phyloP scores from a whole-genome alignment of 2,329 filamentous ascomycete species.

The Ascochyta koolunga region DNA sequence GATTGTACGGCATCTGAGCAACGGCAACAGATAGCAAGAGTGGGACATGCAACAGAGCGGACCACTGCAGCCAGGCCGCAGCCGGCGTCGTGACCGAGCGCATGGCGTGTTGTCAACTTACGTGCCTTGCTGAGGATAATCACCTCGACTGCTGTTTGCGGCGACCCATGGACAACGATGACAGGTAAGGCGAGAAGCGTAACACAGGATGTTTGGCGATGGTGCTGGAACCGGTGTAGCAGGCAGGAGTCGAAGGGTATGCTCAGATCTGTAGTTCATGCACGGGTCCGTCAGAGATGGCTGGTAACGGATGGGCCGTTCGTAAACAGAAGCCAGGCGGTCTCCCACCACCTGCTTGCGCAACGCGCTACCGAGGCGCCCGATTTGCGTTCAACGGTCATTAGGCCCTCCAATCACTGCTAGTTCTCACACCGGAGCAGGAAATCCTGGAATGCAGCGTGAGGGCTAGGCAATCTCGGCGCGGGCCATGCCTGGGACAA shows the following conservation, averaged over 20 bases:
- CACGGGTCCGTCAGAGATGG: conserved; percentile 35
- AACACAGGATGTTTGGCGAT: conserved; percentile 20
- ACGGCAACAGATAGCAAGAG: conserved; percentile 17
- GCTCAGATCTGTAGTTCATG: conserved; percentile 43
- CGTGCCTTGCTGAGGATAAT: conserved; percentile 22
- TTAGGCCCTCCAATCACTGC: conserved; percentile 21
- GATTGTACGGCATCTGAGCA: conserved; percentile 74
- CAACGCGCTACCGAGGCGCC: conserved; percentile 22
- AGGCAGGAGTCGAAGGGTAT: conserved; percentile 22
- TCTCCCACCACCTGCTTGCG: conserved; percentile 29
- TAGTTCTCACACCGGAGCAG: background rate
- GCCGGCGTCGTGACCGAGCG: conserved; percentile 3
- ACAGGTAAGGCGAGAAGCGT: conserved; percentile 16
- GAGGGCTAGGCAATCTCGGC: conserved; percentile 15
- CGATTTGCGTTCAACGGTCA: conserved; percentile 19
- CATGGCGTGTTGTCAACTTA: conserved; percentile 9
- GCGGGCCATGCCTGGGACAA: conserved; percentile 19
- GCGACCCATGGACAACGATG: conserved; percentile 25
- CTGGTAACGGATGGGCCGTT: conserved; percentile 31
- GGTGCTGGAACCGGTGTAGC: conserved; percentile 16
- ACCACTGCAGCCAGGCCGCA: conserved; percentile 3
- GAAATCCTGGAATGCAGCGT: conserved; percentile 21
- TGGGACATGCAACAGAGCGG: conserved; percentile 3
- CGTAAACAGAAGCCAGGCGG: conserved; percentile 39
- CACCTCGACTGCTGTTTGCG: conserved; percentile 25